These are phyloP conservation scores for Marchantia polymorpha DNA, from an alignment of 225 moss, liverwort and hornwort genomes.

Conservation along the genomic window DNA sequence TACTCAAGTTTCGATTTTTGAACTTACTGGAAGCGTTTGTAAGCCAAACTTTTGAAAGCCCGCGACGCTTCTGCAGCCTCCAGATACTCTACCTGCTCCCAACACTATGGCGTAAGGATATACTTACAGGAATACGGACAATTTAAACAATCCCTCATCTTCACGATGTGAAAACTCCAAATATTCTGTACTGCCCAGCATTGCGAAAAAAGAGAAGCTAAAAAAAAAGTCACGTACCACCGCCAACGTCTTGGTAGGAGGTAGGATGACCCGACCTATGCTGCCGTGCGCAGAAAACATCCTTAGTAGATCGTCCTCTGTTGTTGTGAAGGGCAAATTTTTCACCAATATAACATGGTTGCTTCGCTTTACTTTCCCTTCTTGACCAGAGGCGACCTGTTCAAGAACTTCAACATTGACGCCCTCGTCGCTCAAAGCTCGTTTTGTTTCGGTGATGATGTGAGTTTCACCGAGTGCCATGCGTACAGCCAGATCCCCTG, in stretches of 20 bases:
- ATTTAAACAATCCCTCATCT: neutral
- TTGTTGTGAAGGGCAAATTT: slow-evolving; percentile 84
- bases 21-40: slow-evolving; percentile 84
- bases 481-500: slow-evolving; percentile 91
- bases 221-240: slow-evolving; percentile 47
- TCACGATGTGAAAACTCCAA: neutral
- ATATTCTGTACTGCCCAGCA: neutral
- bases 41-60: slow-evolving; percentile 85
- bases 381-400: slow-evolving; percentile 69
- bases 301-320: slow-evolving; percentile 69
- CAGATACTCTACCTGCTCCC: slow-evolving; percentile 77
- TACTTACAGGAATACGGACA: neutral
- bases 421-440: slow-evolving; percentile 77
- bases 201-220: neutral
- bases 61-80: slow-evolving; percentile 83
- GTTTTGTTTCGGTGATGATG: slow-evolving; percentile 96
- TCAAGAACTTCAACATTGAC: slow-evolving; percentile 82
- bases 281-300: slow-evolving; percentile 81
- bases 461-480: slow-evolving; percentile 99
- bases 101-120: neutral
- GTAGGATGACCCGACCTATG: slow-evolving; percentile 73
- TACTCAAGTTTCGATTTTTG: neutral
- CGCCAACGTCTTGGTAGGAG: slow-evolving; percentile 89
- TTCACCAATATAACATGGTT: slow-evolving; percentile 79
- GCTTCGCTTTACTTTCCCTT: slow-evolving; percentile 74